These are phyloP conservation scores for Amylostereum chailletii DNA, from an alignment of 1,284 basidiomycete genomes.

Conservation along the genomic window DNA sequence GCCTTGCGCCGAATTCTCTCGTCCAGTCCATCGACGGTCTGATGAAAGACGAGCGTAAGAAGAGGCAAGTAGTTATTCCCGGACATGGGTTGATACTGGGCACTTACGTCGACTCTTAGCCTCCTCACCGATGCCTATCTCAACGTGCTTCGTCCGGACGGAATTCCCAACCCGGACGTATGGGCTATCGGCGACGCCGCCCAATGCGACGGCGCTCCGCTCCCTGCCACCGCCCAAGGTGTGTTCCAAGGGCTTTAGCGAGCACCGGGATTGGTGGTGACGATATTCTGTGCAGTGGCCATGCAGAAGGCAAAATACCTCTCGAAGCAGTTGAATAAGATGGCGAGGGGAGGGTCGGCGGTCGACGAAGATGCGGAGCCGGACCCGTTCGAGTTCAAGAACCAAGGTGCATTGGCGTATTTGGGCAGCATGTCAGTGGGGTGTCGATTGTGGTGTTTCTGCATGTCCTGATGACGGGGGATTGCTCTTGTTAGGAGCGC, in stretches of 20 bases:
- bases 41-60: slow-evolving; percentile 53
- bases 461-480: background rate
- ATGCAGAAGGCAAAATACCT: slow-evolving; percentile 75
- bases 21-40: slow-evolving; percentile 52
- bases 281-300: slow-evolving; percentile 44
- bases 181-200: slow-evolving; percentile 82
- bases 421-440: slow-evolving; percentile 60
- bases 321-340: slow-evolving; percentile 56
- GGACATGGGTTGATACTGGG: slow-evolving; percentile 1
- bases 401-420: slow-evolving; percentile 74
- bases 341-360: slow-evolving; percentile 35
- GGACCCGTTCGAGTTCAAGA: slow-evolving; percentile 56
- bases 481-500: slow-evolving; percentile 46
- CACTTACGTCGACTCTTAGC: slow-evolving; percentile 22
- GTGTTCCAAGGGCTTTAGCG: slow-evolving; percentile 8
- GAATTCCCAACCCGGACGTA: slow-evolving; percentile 59
- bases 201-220: slow-evolving; percentile 45
- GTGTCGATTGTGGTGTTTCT: slow-evolving; percentile 6
- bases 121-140: slow-evolving; percentile 57
- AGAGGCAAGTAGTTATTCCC: slow-evolving; percentile 33
- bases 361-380: slow-evolving; percentile 12
- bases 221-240: slow-evolving; percentile 85
- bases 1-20: slow-evolving; percentile 73
- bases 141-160: slow-evolving; percentile 49
- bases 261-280: background rate